Percentiles rank a stretch among this genome's conserved stretches.
Evolutionary conservation across 1,139 yeast genomes (phyloP).

Genomic region (Hyphopichia wangnamkhiaoensis): DNA sequence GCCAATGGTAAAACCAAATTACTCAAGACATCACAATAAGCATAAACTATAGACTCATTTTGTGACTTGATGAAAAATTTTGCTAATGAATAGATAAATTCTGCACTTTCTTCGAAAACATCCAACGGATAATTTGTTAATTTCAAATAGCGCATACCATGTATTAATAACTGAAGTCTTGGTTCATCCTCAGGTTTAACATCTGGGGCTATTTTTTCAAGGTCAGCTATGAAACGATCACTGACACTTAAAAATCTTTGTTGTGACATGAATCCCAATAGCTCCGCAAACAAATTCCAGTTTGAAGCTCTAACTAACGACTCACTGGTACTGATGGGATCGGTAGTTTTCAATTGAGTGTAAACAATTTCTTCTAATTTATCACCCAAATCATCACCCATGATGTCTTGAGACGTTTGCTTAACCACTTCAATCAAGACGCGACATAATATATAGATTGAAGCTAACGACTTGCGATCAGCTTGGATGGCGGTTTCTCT

Average conservation of each 20-base stretch:
- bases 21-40: constrained; percentile 83
- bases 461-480: constrained; percentile 81
- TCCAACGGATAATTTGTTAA: constrained; percentile 85
- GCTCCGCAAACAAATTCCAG: constrained; percentile 90
- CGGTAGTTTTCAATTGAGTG: constrained; percentile 85
- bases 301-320: constrained; percentile 83
- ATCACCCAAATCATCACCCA: constrained; percentile 80
- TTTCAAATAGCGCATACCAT: constrained; percentile 86
- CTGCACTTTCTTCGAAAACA: constrained; percentile 88
- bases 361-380: constrained; percentile 92
- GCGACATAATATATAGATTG: constrained; percentile 88
- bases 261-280: constrained; percentile 88
- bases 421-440: constrained; percentile 90
- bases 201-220: constrained; percentile 72
- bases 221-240: constrained; percentile 89
- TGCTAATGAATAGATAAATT: constrained; percentile 79
- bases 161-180: constrained; percentile 69
- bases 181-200: constrained; percentile 65
- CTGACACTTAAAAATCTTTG: constrained; percentile 83
- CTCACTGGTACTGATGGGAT: constrained; percentile 63
- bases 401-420: constrained; percentile 71
- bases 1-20: constrained; percentile 80
- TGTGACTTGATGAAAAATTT: constrained; percentile 74
- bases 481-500: constrained; percentile 77
- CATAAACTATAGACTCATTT: constrained; percentile 63